Percentiles rank a stretch among this genome's conserved stretches.
Evolutionary conservation across 805 yeast species (phyloP).

Genomic region (Starmerella apis): DNA sequence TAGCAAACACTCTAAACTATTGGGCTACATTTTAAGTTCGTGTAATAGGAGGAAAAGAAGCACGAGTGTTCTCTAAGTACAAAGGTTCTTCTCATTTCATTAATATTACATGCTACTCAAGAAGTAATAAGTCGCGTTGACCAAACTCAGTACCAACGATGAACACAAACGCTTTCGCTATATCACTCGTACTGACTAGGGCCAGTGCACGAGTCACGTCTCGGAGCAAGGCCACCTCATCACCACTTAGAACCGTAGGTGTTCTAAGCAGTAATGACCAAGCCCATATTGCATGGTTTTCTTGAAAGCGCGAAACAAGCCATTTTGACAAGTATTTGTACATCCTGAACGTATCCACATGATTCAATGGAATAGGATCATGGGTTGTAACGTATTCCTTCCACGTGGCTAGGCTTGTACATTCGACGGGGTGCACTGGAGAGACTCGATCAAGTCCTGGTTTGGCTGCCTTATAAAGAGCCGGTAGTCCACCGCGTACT

Average conservation of each 20-base stretch:
- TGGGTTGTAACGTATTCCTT: slow-evolving; percentile 33
- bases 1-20: no score
- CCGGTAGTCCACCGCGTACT: neutral
- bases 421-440: slow-evolving; percentile 8
- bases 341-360: slow-evolving; percentile 32
- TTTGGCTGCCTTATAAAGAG: neutral
- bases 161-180: slow-evolving; percentile 13
- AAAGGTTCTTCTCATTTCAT: no score
- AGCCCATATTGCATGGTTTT: slow-evolving; percentile 34
- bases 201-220: slow-evolving; percentile 29
- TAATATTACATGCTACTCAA: neutral
- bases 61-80: no score
- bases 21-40: no score
- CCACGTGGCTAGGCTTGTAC: slow-evolving; percentile 39
- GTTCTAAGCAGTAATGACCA: slow-evolving; percentile 34
- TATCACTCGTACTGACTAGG: neutral
- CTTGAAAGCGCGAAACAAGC: slow-evolving; percentile 31
- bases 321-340: slow-evolving; percentile 38
- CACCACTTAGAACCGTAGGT: slow-evolving; percentile 34
- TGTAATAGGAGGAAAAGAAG: no score
- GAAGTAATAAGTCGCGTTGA: slow-evolving; percentile 20
- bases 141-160: slow-evolving; percentile 21
- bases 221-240: slow-evolving; percentile 37
- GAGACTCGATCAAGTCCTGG: neutral
- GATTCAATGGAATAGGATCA: slow-evolving; percentile 34